Evolutionary conservation across 345 rosid species (phyloP).

Genomic region (Microthlaspi erraticum): DNA sequence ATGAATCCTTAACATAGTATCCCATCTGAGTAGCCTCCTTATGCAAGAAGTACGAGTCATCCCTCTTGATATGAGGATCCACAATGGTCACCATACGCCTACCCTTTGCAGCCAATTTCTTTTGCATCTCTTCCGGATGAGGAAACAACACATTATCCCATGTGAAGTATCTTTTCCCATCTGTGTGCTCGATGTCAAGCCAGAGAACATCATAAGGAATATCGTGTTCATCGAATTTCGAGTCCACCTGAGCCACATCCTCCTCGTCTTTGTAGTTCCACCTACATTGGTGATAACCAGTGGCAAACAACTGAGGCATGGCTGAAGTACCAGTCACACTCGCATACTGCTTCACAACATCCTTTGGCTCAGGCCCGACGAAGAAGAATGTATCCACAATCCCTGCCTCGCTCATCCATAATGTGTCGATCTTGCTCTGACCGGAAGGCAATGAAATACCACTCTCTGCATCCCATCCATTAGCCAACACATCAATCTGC

Average conservation of each 20-base stretch:
- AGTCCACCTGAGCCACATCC: conserved; percentile 94
- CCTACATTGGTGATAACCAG: conserved; percentile 95
- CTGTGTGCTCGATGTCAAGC: conserved; percentile 98
- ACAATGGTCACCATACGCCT: conserved; percentile 98
- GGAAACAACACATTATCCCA: conserved; percentile 89
- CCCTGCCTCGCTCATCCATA: conserved; percentile 99
- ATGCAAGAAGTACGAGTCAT: conserved; percentile 75
- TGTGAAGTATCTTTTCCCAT: conserved; percentile 91
- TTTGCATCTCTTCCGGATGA: conserved; percentile 92
- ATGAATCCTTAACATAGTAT: conserved; percentile 84
- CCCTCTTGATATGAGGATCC: conserved; percentile 98
- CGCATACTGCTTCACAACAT: conserved; percentile 83
- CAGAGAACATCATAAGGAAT: conserved; percentile 97
- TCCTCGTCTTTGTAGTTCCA: conserved; percentile 99
- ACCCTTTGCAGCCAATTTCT: conserved; percentile 84
- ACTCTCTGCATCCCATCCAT: conserved; percentile 89
- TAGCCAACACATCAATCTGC: conserved; percentile 95
- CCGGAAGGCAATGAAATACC: conserved; percentile 64
- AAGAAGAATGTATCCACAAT: conserved; percentile 94
- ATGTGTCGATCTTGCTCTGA: conserved; percentile 71
- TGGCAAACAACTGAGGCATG: conserved; percentile 92
- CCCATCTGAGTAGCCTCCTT: conserved; percentile 86
- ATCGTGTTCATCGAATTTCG: conserved; percentile 93
- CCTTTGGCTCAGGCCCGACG: conserved; percentile 87
- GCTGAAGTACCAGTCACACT: conserved; percentile 81